A percentile compares a stretch with the other conserved stretches of the same genome.
Evolutionary conservation across 2,329 filamentous ascomycete genomes (phyloP).

Genomic region (Aspergillus sp.): DNA sequence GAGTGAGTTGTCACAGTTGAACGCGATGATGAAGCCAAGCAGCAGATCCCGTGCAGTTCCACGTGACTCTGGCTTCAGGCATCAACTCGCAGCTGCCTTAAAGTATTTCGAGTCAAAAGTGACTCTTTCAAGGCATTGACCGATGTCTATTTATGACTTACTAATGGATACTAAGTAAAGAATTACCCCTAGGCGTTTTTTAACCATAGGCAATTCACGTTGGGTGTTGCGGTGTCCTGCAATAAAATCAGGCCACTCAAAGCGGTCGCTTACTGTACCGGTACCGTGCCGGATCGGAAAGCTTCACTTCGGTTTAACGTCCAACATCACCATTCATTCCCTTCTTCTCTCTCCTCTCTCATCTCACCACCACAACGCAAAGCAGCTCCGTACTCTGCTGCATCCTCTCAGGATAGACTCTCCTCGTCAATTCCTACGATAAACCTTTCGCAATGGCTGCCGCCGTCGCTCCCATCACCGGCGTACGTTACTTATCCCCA

Average conservation of each 20-base stretch:
- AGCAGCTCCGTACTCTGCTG: conserved; percentile 26
- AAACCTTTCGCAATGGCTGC: conserved; percentile 38
- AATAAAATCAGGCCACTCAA: conserved; percentile 33
- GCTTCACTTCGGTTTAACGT: conserved; percentile 31
- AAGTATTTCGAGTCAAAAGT: neutral
- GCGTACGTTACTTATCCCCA: conserved; percentile 39
- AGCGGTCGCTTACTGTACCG: conserved; percentile 34
- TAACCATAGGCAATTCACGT: neutral
- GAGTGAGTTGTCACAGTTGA: neutral
- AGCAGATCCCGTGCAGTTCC: conserved; percentile 16
- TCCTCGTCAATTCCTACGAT: conserved; percentile 2
- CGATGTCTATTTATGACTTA: neutral
- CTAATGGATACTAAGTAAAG: neutral
- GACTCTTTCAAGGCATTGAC: neutral
- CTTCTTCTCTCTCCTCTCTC: conserved; percentile 22
- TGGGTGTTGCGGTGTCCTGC: neutral
- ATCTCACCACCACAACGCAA: conserved; percentile 21
- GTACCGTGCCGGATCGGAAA: conserved; percentile 34
- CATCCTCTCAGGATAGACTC: conserved; percentile 15
- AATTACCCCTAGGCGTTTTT: neutral
- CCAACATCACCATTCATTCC: conserved; percentile 29
- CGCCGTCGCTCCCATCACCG: conserved; percentile 47
- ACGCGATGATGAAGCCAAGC: conserved; percentile 16
- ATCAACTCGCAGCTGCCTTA: neutral
- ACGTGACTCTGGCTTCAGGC: conserved; percentile 27